Base-by-base conservation (phyloP, 1,284 basidiomycete genomes). In the Fomitopsis palustris region DNA sequence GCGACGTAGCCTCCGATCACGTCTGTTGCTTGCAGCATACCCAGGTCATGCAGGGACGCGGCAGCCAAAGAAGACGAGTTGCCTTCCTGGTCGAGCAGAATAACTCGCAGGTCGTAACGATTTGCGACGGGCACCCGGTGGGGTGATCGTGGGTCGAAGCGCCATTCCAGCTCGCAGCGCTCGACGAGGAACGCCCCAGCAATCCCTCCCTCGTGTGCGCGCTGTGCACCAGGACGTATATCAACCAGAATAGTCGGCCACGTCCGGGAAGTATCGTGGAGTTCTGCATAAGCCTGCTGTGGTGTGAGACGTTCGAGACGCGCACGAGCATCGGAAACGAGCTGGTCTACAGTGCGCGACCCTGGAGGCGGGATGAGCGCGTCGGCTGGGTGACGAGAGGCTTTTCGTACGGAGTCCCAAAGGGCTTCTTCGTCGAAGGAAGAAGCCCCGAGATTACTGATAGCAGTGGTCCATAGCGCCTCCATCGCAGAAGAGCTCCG, bases 201-300 rank as follows among this genome's bases (percentile, higher is more conserved):
- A 60, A 91, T 85, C 0, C 71, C 74, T 0, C 89, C 89, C 42
- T 81, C 77, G 33, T 69, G 68, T 10, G 75, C 74, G 16, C 88
- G 79, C 69, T 88, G 82, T 4, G 77, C 78, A 41, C 76, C 79
- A 0, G 86, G 80, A 7, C 88, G 83, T 57, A 91, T 90, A 69
- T 91, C 89, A n/a, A 91, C 87, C 45, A 91, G 77, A 55, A 90
- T 80, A 2, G 84, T 84, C 2, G 87, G 86, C 57, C 82, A 82
- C 12, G 75, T 77, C 39, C 81, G 75, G 35, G 77, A 71, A 1
- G 79, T 72, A 51, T 84, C 81, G 25, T 77, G 76, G 9, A 89
- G 75, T 63, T 88, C 84, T 1, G 77, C 77, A 67, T 80, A 82
- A 1, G 88, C 88, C 62, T 86, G 75, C n/a, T 67, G 66, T 1